Conservation (phyloP, 2,329 filamentous ascomycete genomes). For the Fonsecaea multimorphosa region DNA sequence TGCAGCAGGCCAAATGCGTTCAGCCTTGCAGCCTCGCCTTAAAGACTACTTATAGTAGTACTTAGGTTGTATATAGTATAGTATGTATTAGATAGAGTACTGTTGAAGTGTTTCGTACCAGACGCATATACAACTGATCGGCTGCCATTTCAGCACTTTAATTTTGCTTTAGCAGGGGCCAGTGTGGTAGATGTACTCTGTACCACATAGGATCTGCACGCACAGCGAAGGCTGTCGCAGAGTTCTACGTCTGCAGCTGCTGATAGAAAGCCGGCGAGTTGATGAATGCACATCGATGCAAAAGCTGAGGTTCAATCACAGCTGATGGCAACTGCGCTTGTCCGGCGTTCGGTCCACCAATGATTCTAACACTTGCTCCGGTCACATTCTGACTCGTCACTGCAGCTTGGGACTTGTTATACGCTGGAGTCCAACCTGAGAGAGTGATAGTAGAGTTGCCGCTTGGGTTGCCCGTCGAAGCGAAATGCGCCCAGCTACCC, state of each 20-base stretch:
- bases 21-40: no score
- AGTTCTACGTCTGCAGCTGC: conserved; percentile 21
- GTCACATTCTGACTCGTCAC: conserved; percentile 17
- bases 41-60: no score
- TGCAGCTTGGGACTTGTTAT: conserved; percentile 11
- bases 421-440: conserved; percentile 22
- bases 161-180: neutral
- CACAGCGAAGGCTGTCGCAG: neutral
- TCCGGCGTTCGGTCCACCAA: conserved; percentile 26
- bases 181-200: neutral
- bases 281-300: conserved; percentile 25
- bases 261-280: conserved; percentile 26
- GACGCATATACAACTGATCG: no score
- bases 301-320: conserved; percentile 18
- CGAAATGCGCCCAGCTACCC: conserved; percentile 27
- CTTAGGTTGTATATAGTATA: neutral
- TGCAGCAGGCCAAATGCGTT: no score
- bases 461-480: conserved; percentile 19
- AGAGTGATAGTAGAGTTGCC: conserved; percentile 18
- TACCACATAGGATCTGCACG: neutral
- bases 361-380: conserved; percentile 15
- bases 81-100: neutral
- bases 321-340: conserved; percentile 10
- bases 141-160: no score
- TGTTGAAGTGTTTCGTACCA: neutral